These are phyloP conservation scores for Calvatia gigantea DNA, from an alignment of 768 basidiomycete genomes.

Conservation along the genomic window DNA sequence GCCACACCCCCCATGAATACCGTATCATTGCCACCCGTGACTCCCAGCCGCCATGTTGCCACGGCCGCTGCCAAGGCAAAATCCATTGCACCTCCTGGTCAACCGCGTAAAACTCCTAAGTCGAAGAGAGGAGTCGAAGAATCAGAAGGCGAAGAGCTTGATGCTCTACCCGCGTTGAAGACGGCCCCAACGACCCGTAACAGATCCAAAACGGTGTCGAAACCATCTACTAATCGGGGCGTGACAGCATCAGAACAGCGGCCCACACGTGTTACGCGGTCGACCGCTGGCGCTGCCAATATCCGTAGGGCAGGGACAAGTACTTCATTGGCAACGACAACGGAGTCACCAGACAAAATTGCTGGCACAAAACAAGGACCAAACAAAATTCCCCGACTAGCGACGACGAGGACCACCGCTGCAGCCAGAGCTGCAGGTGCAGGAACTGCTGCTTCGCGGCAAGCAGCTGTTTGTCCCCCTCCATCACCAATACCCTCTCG, in stretches of 20 bases:
- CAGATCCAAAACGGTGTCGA: constrained; percentile 31
- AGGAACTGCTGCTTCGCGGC: constrained; percentile 20
- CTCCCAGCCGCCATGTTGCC: constrained; percentile 74
- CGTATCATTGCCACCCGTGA: constrained; percentile 63
- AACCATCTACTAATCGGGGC: constrained; percentile 34
- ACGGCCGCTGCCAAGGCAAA: constrained; percentile 67
- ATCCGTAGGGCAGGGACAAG: constrained; percentile 51
- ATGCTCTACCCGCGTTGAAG: constrained; percentile 62
- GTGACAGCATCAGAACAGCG: constrained; percentile 67
- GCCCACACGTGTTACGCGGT: constrained; percentile 71
- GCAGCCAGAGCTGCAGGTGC: constrained; percentile 30
- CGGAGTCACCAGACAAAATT: constrained; percentile 41
- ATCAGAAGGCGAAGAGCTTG: constrained; percentile 55
- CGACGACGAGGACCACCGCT: constrained; percentile 47
- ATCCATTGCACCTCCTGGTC: constrained; percentile 73
- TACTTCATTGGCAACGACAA: constrained; percentile 14
- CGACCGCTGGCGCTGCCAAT: constrained; percentile 52
- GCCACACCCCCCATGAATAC: constrained; percentile 35
- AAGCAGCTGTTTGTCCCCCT: constrained; percentile 37
- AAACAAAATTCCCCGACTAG: constrained; percentile 69
- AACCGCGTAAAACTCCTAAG: constrained; percentile 85
- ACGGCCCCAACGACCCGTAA: constrained; percentile 40
- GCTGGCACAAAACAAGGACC: constrained; percentile 40
- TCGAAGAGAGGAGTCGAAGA: constrained; percentile 72
- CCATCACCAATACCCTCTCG: constrained; percentile 72